Base-by-base conservation (phyloP, 2,329 filamentous ascomycete species). In the Aureobasidium sp. region DNA sequence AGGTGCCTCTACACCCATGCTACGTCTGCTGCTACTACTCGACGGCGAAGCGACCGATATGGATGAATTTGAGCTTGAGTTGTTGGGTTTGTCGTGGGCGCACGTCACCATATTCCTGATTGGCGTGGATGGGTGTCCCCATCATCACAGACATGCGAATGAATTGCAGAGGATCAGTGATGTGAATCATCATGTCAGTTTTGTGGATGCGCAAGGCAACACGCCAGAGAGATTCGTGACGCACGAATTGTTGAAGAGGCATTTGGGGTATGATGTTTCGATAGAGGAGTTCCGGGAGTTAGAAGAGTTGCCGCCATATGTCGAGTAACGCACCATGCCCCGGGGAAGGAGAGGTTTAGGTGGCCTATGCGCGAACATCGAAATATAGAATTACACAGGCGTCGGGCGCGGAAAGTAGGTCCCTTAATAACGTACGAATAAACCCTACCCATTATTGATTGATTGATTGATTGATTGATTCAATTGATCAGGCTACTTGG, bases 21-120 rank as follows among this genome's bases (percentile, higher is more conserved):
- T 81, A 8, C 69, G 78, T 16, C 65, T 80, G 13, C 70, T 81
- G 2, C 70, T 81, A 3, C 66, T 80, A 0, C 71, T 81, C 8
- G 77, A 79, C 65, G 77, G 77, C 21, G 78, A 80, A 69, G 77
- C 77, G 9, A 73, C 69, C 0, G 78, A 80, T 60, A 80, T 81
- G 76, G 77, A 80, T 61, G 78, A 79, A 66, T 80, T 81, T 64
- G 78, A 79, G 65, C 73, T 81, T 7, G 78, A 80, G 61, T 69
- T 81, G 25, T 70, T 81, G 3, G 72, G 76, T 14, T 68, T 77
- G 5, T 72, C 73, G 8, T 81, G 78, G 78, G 78, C 75, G 0
- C 77, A 80, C 64, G 76, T 80, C 6, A 81, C 78, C 0, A 79
- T 80, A 49, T 79, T 80, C 65, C 59, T 81, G 60, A 77, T 81